Percentiles rank a stretch among this genome's conserved stretches.
phyloP scores from a whole-genome alignment of 2,329 filamentous ascomycete genomes.

The Exophiala sp. region DNA sequence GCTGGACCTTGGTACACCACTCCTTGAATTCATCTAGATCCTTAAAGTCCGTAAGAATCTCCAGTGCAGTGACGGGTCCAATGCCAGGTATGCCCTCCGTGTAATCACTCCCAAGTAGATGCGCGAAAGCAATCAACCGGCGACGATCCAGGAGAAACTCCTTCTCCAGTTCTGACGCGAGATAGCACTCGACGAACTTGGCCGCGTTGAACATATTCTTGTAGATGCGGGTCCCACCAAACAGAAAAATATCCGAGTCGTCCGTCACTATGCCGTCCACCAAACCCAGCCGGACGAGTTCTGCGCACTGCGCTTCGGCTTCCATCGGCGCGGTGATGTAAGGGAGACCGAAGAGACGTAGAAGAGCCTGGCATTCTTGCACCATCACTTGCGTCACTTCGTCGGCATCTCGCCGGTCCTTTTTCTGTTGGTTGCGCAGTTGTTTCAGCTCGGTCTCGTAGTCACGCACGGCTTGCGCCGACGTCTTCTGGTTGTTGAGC shows the following conservation, averaged over 20 bases:
- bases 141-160: conserved; percentile 82
- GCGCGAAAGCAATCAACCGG: conserved; percentile 82
- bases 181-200: conserved; percentile 96
- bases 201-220: conserved; percentile 99
- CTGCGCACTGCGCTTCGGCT: conserved; percentile 94
- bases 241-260: conserved; percentile 92
- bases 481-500: conserved; percentile 61
- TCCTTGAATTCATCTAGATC: conserved; percentile 67
- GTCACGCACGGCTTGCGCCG: conserved; percentile 63
- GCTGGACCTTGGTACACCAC: conserved; percentile 81
- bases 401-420: conserved; percentile 89
- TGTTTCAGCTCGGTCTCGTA: conserved; percentile 85
- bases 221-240: conserved; percentile 92
- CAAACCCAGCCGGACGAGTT: conserved; percentile 75
- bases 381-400: conserved; percentile 97
- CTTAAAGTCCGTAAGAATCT: conserved; percentile 86
- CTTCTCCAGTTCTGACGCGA: conserved; percentile 73
- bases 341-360: conserved; percentile 84
- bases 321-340: conserved; percentile 99
- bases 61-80: conserved; percentile 87
- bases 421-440: conserved; percentile 88
- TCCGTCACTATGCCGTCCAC: conserved; percentile 98
- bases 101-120: conserved; percentile 89
- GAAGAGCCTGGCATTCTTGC: conserved; percentile 83
- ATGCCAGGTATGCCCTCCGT: conserved; percentile 86